phyloP scores from a whole-genome alignment of 1,139 yeast species.

The Candida tetrigidarum region DNA sequence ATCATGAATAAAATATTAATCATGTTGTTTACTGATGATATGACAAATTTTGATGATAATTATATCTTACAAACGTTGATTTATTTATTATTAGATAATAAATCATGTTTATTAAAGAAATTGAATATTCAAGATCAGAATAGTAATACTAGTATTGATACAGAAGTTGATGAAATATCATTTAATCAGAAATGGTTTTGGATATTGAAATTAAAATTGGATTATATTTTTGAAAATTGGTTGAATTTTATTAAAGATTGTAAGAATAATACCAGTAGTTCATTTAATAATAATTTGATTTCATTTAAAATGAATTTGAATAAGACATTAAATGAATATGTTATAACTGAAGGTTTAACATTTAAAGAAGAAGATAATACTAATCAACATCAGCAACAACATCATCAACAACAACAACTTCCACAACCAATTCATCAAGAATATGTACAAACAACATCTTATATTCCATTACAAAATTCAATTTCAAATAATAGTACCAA shows the following conservation, averaged over 20 bases:
- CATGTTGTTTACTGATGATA: constrained; percentile 25
- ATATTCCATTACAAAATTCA: constrained; percentile 3
- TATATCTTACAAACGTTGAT: constrained; percentile 34
- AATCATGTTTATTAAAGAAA: constrained; percentile 14
- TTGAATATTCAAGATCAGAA: constrained; percentile 6
- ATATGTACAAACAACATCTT: constrained; percentile 2
- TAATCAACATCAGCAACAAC: background rate
- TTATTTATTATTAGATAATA: constrained; percentile 25
- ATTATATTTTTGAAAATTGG: constrained; percentile 33
- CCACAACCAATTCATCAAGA: constrained; percentile 4
- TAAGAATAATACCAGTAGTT: constrained; percentile 5
- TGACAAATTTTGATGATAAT: constrained; percentile 24
- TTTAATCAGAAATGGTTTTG: constrained; percentile 33
- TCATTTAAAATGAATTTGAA: constrained; percentile 21
- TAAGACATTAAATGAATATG: constrained; percentile 22
- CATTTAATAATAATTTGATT: constrained; percentile 18
- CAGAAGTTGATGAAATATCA: constrained; percentile 22
- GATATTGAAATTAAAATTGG: constrained; percentile 28
- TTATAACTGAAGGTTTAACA: constrained; percentile 14
- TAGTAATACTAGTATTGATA: background rate
- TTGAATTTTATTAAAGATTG: constrained; percentile 21
- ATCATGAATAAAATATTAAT: constrained; percentile 37
- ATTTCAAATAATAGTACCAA: constrained; percentile 7
- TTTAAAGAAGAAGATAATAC: constrained; percentile 14
- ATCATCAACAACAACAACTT: constrained; percentile 3